These are phyloP conservation scores for Paraconiothyrium sp. DNA, from an alignment of 2,329 filamentous ascomycete species.

Conservation along the genomic window DNA sequence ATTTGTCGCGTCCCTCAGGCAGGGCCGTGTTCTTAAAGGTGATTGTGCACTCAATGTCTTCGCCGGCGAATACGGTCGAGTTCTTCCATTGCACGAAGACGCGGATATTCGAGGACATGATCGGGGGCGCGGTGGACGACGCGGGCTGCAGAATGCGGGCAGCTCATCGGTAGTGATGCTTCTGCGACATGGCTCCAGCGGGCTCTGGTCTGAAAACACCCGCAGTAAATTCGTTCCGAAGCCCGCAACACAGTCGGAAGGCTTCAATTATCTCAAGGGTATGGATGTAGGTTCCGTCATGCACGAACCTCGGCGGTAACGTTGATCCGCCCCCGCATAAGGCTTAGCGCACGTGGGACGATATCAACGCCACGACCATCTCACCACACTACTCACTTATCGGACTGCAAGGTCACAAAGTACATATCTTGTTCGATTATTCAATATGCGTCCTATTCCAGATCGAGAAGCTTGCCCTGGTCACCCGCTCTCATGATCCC, in stretches of 20 bases:
- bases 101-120: slow-evolving; percentile 74
- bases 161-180: slow-evolving; percentile 43
- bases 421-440: too few species aligned
- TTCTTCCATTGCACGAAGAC: slow-evolving; percentile 96
- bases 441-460: too few species aligned
- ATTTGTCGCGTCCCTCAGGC: slow-evolving; percentile 53
- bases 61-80: slow-evolving; percentile 93
- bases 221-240: neutral
- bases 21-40: slow-evolving; percentile 87
- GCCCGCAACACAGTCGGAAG: slow-evolving; percentile 6
- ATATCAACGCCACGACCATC: neutral
- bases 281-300: slow-evolving; percentile 12
- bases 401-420: too few species aligned
- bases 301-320: slow-evolving; percentile 15
- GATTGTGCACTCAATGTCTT: slow-evolving; percentile 94
- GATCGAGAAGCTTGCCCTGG: too few species aligned
- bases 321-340: slow-evolving; percentile 16
- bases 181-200: slow-evolving; percentile 40
- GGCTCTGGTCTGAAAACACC: slow-evolving; percentile 13
- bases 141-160: slow-evolving; percentile 38
- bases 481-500: too few species aligned
- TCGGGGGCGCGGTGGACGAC: slow-evolving; percentile 36
- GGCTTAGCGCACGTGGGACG: slow-evolving; percentile 7
- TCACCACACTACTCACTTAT: too few species aligned
- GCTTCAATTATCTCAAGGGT: slow-evolving; percentile 8